Evolutionary conservation across 176 grass and related monocot genomes (phyloP), one percentile per base, ranked within the genome.

Genomic region (Aegilops longissima): DNA sequence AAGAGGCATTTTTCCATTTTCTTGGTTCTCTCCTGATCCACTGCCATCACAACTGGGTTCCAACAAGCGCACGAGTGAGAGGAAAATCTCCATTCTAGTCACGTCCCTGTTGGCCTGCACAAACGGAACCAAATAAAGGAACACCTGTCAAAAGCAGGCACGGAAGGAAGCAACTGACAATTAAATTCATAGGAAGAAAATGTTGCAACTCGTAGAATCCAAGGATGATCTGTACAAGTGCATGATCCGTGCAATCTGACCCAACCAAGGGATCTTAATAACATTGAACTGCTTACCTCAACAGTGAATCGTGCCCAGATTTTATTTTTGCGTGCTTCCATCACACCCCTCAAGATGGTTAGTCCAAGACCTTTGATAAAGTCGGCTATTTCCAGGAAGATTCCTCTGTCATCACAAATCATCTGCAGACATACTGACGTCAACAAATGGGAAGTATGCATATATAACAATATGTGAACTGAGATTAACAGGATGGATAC

Each of bases 321-420:
- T 89, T 95, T 95, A 88, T 73, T 89, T 85, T 90, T 95, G 13
- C 87, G 91, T 54, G 91, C 82, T 89, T 95, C 91, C 91, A 95
- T 95, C 56, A 95, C 89, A 12, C 91, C 94, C 82, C 92, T 89
- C 72, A 95, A 93, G 78, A 95, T 95, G 74, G 94, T 95, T 84
- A 95, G 83, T 87, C 94, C 94, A 54, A 95, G 74, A 72, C 94
- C 91, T 88, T 86, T 93, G 33, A 95, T 93, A 61, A 93, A 95
- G 63, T 95, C 94, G 45, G 94, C 94, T 83, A 95, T 95, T 83
- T 93, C 94, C 85, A 95, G 77, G 80, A 95, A 95, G 79, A 91
- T 89, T 54, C 94, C 94, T 62, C 87, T 90, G 81, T 95, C 91
- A 85, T 95, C 89, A 67, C 94, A 95, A 79, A 95, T 92, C 89